Conservation (phyloP, 139 green algal genomes). For the Desmodesmus armatus region DNA sequence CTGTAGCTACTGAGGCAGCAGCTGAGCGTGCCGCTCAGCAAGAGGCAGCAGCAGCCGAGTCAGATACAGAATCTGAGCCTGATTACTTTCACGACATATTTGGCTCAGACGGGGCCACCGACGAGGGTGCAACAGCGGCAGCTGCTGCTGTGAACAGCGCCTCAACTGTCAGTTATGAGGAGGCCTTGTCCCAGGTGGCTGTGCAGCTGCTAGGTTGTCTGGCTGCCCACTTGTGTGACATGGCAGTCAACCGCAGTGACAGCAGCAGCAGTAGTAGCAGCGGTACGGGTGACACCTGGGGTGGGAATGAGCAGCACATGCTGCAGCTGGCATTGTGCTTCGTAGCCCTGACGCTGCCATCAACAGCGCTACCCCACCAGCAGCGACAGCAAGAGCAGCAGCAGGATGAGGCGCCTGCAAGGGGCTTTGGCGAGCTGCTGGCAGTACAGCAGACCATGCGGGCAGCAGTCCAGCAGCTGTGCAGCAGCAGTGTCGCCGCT, state of each 20-base stretch:
- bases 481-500: not conserved
- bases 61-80: not conserved
- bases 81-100: slow-evolving; percentile 31
- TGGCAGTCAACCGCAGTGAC: not conserved
- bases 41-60: not conserved
- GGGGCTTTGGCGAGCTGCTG: no score
- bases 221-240: not conserved
- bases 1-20: no score
- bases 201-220: not conserved
- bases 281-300: not conserved
- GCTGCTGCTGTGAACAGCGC: not conserved
- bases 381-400: not conserved
- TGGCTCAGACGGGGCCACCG: not conserved
- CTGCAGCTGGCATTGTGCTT: not conserved
- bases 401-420: no score
- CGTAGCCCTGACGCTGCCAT: not conserved
- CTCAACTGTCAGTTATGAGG: not conserved
- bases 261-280: slow-evolving; percentile 16
- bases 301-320: not conserved
- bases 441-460: not conserved
- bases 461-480: not conserved
- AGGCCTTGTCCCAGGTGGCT: not conserved
- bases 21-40: not conserved
- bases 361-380: not conserved
- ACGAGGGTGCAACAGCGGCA: not conserved